Conservation (phyloP, 176 grass and related monocot species). For the Melocanna baccifera region DNA sequence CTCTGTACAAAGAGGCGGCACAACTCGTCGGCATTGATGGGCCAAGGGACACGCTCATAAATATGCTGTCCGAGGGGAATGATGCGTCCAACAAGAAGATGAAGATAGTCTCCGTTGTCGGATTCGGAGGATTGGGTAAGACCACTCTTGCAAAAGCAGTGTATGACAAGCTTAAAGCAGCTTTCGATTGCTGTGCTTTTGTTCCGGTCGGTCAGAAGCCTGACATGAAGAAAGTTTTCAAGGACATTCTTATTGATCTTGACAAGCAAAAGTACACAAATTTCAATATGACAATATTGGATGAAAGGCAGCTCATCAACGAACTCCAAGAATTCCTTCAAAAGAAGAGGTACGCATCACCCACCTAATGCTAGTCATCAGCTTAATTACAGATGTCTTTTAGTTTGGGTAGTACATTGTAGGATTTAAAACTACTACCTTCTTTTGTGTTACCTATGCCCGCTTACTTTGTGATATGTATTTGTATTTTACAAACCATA, state of each 20-base stretch:
- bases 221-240: background rate
- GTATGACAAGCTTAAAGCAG: background rate
- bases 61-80: background rate
- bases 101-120: background rate
- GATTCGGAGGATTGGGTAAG: background rate
- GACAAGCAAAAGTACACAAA: background rate
- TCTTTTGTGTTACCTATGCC: too few relatives aligned
- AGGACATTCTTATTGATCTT: background rate
- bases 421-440: background rate
- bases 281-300: background rate
- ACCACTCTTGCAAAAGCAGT: background rate
- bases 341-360: background rate
- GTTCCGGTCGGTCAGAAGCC: background rate
- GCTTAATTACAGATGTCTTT: background rate
- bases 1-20: background rate
- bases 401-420: background rate
- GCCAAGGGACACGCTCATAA: background rate
- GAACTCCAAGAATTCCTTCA: background rate
- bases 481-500: too few relatives aligned
- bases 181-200: background rate
- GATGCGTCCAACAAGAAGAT: background rate
- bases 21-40: background rate
- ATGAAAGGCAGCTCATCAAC: background rate
- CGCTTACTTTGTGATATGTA: too few relatives aligned
- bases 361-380: background rate